Conservation (phyloP, 768 basidiomycete species). For the Pulveroboletus frians region DNA sequence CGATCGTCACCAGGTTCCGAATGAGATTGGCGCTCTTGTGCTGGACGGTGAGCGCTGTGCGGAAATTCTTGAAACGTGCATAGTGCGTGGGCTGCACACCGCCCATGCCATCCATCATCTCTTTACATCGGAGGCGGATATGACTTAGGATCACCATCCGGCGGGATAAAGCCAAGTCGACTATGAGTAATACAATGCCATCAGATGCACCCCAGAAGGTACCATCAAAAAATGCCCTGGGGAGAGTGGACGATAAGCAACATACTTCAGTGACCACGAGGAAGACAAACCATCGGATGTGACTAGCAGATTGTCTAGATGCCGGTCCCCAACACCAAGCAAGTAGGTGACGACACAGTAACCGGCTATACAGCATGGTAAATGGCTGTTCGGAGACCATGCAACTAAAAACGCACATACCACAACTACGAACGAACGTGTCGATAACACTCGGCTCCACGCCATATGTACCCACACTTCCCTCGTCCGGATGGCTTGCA, state of each 20-base stretch:
- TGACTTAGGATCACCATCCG: constrained; percentile 95
- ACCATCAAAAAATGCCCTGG: constrained; percentile 79
- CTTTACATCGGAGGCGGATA: constrained; percentile 95
- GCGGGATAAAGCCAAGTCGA: constrained; percentile 96
- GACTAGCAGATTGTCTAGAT: constrained; percentile 90
- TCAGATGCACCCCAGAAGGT: constrained; percentile 5
- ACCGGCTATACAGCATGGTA: constrained; percentile 57
- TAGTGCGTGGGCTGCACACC: constrained; percentile 94
- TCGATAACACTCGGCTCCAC: constrained; percentile 95
- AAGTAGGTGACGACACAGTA: constrained; percentile 97
- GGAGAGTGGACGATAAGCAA: neutral
- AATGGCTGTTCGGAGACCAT: constrained; percentile 3
- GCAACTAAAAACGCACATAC: constrained; percentile 44
- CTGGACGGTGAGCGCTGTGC: constrained; percentile 95
- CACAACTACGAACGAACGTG: constrained; percentile 94
- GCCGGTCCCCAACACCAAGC: constrained; percentile 94
- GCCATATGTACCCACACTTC: constrained; percentile 89
- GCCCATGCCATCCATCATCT: constrained; percentile 99
- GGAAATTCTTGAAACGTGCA: constrained; percentile 91
- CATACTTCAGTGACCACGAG: neutral
- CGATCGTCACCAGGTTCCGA: constrained; percentile 94
- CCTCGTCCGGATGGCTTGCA: constrained; percentile 85
- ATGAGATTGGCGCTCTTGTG: constrained; percentile 97
- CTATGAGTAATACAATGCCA: constrained; percentile 39
- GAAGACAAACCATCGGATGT: constrained; percentile 72